Base-by-base conservation (phyloP, 2,329 filamentous ascomycete genomes). In the Phoma sp. region DNA sequence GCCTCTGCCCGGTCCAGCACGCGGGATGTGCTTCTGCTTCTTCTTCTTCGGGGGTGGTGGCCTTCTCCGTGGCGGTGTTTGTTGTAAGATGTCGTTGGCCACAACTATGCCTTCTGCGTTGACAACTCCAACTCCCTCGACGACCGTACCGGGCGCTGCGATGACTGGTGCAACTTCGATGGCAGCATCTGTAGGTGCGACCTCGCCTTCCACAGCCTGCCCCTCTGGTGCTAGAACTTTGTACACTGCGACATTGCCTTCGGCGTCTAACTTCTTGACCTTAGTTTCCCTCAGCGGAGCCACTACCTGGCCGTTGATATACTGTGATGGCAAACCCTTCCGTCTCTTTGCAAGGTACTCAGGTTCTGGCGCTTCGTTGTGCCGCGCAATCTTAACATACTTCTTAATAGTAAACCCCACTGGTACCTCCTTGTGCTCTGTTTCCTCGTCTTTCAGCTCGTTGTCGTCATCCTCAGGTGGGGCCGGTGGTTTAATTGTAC, bases 141-240 rank as follows among this genome's bases (percentile, higher is more conserved):
- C 81, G 6, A 83, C 76, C n/a, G 81, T 85, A 20, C 83, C 81
- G 1, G 83, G 83, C 32, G 85, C 84, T 2, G 82, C 81, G 23
- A 75, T 71, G 7, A 77, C 74, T 6, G 73, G 71, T 21, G 64
- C 76, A 36, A 81, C 80, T 36, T 78, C 75, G 40, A 79, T 73
- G 23, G 77, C 72, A 49, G 79, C 79, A 47, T 81, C 78, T 39
- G 81, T 79, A 30, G 82, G 79, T 53, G 91, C 84, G 43, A 96
- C 87, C 70, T 96, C 92, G 51, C 92, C 92, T 59, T 93, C 90
- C 0, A 96, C 83, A 5, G 81, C 80, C 70, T 95, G 90, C 0
- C 92, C 92, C 52, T 93, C 90, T 5, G 87, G 84, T 4, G 96
- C 83, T 17, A 91, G 89, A 7, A 95, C 87, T 66, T 96, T 91